Conservation (phyloP, 148 eudicot species). For the Limonium bicolor region DNA sequence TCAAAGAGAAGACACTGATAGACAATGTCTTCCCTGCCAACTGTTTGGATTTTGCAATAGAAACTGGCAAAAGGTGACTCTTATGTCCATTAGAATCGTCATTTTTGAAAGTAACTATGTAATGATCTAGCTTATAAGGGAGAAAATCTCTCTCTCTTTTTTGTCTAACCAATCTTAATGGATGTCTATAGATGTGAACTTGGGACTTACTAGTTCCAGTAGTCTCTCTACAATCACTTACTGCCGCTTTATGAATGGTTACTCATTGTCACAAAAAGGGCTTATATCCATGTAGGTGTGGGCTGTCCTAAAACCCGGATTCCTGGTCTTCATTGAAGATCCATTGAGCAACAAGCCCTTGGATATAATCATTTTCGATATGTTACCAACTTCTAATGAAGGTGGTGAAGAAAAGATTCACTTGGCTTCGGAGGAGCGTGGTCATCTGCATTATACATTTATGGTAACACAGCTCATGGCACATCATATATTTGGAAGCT, state of each 20-base stretch:
- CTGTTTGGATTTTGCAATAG: slow-evolving; percentile 19
- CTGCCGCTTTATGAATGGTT: too few species aligned
- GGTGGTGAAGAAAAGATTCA: slow-evolving; percentile 52
- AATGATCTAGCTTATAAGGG: too few species aligned
- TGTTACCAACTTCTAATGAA: slow-evolving; percentile 59
- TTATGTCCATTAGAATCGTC: neutral
- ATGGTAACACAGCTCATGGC: too few species aligned
- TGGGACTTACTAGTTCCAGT: too few species aligned
- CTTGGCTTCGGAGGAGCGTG: slow-evolving; percentile 79
- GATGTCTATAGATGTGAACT: too few species aligned
- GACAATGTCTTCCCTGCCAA: slow-evolving; percentile 25
- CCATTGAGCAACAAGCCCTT: slow-evolving; percentile 63
- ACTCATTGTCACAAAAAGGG: slow-evolving; percentile 2
- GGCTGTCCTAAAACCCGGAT: slow-evolving; percentile 93
- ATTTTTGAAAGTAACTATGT: too few species aligned
- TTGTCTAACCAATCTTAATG: too few species aligned
- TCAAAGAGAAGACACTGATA: slow-evolving; percentile 15
- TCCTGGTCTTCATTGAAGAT: slow-evolving; percentile 83
- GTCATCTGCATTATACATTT: slow-evolving; percentile 65
- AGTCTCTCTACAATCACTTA: too few species aligned
- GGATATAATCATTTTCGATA: slow-evolving; percentile 86
- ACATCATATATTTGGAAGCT: too few species aligned
- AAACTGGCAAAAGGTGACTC: slow-evolving; percentile 32
- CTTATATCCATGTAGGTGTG: slow-evolving; percentile 22
- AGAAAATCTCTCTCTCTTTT: too few species aligned